Percentiles rank a stretch among this genome's conserved stretches.
Conservation (phyloP, 2,329 filamentous ascomycete genomes). For the Aureobasidium sp. region DNA sequence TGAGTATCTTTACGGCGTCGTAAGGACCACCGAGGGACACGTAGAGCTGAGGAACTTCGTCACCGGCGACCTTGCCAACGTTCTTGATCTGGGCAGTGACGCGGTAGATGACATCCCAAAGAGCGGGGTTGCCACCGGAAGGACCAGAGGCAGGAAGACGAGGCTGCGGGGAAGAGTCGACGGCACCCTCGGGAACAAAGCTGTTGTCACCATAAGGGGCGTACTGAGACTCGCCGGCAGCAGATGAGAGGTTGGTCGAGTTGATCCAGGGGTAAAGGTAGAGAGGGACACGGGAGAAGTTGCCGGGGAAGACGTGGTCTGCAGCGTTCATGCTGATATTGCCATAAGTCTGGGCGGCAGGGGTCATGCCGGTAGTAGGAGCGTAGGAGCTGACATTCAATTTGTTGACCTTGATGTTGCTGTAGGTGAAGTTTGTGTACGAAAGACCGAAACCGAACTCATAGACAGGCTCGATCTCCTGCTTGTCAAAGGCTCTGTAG, state of each 20-base stretch:
- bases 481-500: constrained; percentile 64
- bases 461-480: constrained; percentile 58
- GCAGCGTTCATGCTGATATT: constrained; percentile 30
- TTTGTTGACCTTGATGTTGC: constrained; percentile 49
- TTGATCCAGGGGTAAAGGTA: constrained; percentile 68
- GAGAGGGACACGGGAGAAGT: constrained; percentile 44
- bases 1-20: constrained; percentile 57
- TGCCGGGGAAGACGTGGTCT: constrained; percentile 62
- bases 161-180: constrained; percentile 50
- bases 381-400: constrained; percentile 45
- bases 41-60: constrained; percentile 67
- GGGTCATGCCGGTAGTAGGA: constrained; percentile 54
- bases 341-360: constrained; percentile 55
- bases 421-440: constrained; percentile 69
- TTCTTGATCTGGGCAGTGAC: constrained; percentile 63
- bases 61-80: constrained; percentile 55
- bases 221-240: constrained; percentile 49
- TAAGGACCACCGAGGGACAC: constrained; percentile 69
- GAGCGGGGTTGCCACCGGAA: constrained; percentile 51
- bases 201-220: constrained; percentile 53
- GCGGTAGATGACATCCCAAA: constrained; percentile 62
- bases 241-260: constrained; percentile 49
- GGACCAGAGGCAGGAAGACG: constrained; percentile 57
- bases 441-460: constrained; percentile 73
- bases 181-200: constrained; percentile 55